These are phyloP conservation scores for Barnettozyma pratensis DNA, from an alignment of 805 yeast species.

Conservation along the genomic window DNA sequence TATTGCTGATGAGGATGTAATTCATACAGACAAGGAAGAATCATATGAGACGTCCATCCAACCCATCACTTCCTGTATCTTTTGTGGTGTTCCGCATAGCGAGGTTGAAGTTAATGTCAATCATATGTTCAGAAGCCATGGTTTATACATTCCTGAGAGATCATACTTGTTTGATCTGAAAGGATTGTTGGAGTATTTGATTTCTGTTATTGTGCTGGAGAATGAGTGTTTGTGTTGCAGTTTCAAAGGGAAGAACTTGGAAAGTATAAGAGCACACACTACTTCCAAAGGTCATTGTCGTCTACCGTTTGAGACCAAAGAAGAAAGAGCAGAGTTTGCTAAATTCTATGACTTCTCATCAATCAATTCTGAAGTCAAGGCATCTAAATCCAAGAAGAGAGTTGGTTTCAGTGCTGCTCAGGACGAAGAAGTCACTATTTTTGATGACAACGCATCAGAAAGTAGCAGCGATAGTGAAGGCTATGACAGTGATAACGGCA, in stretches of 20 bases:
- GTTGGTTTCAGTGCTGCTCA: constrained; percentile 27
- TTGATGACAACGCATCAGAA: constrained; percentile 19
- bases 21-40: constrained; percentile 19
- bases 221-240: constrained; percentile 77
- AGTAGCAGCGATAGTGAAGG: constrained; percentile 16
- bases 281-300: constrained; percentile 78
- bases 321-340: constrained; percentile 70
- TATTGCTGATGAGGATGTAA: neutral
- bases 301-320: constrained; percentile 80
- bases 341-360: constrained; percentile 82
- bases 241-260: constrained; percentile 79
- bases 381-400: constrained; percentile 22
- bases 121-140: constrained; percentile 79
- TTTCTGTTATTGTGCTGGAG: constrained; percentile 78
- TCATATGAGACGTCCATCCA: constrained; percentile 27
- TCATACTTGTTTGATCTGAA: constrained; percentile 58
- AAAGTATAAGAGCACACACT: constrained; percentile 89
- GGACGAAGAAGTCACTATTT: constrained; percentile 28
- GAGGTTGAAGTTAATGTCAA: constrained; percentile 55
- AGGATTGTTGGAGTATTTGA: constrained; percentile 72
- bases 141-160: constrained; percentile 83
- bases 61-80: constrained; percentile 48
- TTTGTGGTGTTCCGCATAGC: constrained; percentile 48
- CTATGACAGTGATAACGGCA: constrained; percentile 24
- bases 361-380: constrained; percentile 41